Percentiles rank a stretch among this genome's conserved stretches.
Evolutionary conservation across 2,329 filamentous ascomycete species (phyloP).

Genomic region (Xylariaceae sp.): DNA sequence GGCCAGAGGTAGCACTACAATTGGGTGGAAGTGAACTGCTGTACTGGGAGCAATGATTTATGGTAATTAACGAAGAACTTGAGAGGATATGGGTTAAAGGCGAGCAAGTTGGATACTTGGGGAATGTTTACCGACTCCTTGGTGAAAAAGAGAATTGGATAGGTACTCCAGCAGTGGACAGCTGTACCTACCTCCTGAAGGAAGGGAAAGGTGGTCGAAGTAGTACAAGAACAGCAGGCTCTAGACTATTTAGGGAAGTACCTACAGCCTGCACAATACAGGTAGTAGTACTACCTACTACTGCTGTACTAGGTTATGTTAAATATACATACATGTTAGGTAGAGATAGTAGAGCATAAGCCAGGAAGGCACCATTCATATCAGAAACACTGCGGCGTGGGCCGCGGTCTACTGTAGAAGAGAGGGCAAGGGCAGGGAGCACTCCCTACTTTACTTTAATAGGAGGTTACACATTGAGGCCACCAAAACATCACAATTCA

Average conservation of each 20-base stretch:
- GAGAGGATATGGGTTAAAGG: constrained; percentile 1
- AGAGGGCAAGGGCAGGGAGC: too few species aligned
- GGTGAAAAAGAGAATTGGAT: constrained; percentile 7
- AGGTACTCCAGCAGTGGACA: not conserved
- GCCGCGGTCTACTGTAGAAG: too few species aligned
- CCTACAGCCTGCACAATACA: constrained; percentile 2
- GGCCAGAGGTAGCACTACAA: constrained; percentile 12
- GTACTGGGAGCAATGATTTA: constrained; percentile 5
- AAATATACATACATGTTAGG: too few species aligned
- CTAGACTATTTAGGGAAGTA: constrained; percentile 12
- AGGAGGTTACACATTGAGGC: too few species aligned
- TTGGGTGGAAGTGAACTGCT: constrained; percentile 5
- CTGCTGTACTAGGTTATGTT: too few species aligned
- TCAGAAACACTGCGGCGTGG: too few species aligned
- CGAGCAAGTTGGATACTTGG: constrained; percentile 14
- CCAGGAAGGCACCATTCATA: too few species aligned
- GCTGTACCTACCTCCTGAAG: not conserved
- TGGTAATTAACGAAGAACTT: not conserved
- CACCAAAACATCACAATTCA: too few species aligned
- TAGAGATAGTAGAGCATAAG: too few species aligned
- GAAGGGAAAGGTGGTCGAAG: constrained; percentile 13
- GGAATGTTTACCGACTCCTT: constrained; percentile 4
- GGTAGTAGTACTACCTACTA: constrained; percentile 1
- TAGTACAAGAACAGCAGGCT: constrained; percentile 13
- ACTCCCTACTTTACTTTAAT: too few species aligned